Percentiles rank a stretch among this genome's conserved stretches.
These are phyloP conservation scores for Coemansia asiatica DNA, from an alignment of 192 early-diverging fungal species.

Conservation along the genomic window DNA sequence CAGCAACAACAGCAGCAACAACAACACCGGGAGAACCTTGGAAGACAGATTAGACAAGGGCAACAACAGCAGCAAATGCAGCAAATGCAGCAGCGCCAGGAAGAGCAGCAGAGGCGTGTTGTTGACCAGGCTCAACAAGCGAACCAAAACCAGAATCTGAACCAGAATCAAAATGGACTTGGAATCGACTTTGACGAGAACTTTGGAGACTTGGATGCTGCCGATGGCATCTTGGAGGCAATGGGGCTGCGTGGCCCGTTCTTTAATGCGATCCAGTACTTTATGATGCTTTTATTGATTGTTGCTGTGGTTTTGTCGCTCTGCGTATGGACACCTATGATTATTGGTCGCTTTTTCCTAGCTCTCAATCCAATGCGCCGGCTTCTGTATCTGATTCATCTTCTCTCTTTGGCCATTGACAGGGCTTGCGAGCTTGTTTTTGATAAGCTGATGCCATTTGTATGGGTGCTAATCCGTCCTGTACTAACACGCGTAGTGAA, in stretches of 20 bases:
- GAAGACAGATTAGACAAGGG: neutral
- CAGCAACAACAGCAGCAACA: neutral
- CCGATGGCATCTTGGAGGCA: conserved; percentile 82
- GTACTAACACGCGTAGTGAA: conserved; percentile 7
- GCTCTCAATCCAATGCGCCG: conserved; percentile 43
- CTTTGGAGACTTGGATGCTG: conserved; percentile 60
- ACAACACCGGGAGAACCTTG: neutral
- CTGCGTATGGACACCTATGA: conserved; percentile 76
- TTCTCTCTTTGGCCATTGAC: conserved; percentile 57
- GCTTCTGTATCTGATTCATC: conserved; percentile 70
- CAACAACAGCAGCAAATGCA: neutral
- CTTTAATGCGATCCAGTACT: conserved; percentile 77
- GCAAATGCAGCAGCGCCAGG: neutral
- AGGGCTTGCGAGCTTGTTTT: conserved; percentile 25
- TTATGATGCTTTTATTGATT: conserved; percentile 73
- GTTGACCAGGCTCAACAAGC: neutral
- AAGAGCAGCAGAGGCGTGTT: neutral
- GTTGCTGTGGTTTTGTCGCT: conserved; percentile 68
- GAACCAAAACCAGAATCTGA: neutral
- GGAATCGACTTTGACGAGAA: conserved; percentile 56
- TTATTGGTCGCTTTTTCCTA: conserved; percentile 31
- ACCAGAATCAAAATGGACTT: neutral
- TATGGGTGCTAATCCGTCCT: conserved; percentile 18
- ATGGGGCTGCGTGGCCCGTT: conserved; percentile 87
- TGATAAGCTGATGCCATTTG: conserved; percentile 5